A percentile compares a stretch with the other conserved stretches of the same genome.
phyloP scores from a whole-genome alignment of 805 yeast genomes.

The Yarrowia sp. region DNA sequence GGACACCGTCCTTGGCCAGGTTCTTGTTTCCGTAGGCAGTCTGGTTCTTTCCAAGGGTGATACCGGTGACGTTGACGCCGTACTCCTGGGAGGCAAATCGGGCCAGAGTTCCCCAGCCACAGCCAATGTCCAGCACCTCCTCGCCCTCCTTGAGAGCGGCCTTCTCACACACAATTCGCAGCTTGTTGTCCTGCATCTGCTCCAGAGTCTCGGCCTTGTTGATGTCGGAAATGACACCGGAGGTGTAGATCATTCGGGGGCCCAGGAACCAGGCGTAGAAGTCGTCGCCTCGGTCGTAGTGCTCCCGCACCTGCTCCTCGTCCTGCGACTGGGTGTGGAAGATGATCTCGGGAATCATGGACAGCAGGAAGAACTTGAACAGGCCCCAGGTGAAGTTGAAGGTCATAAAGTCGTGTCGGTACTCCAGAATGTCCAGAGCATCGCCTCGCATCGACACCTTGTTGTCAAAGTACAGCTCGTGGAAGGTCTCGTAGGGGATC shows the following conservation, averaged over 20 bases:
- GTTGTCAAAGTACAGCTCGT: conserved; percentile 81
- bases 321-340: conserved; percentile 93
- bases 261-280: conserved; percentile 94
- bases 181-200: conserved; percentile 84
- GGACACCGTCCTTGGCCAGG: conserved; percentile 71
- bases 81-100: conserved; percentile 80
- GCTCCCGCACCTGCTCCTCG: conserved; percentile 95
- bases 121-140: conserved; percentile 80
- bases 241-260: conserved; percentile 92
- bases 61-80: conserved; percentile 87
- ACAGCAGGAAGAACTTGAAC: conserved; percentile 80
- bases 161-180: conserved; percentile 86
- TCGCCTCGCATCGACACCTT: conserved; percentile 90
- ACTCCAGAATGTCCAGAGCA: conserved; percentile 80
- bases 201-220: conserved; percentile 71
- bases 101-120: conserved; percentile 97
- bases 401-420: conserved; percentile 89
- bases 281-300: conserved; percentile 95
- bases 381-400: conserved; percentile 79
- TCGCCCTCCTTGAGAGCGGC: conserved; percentile 77
- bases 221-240: conserved; percentile 81
- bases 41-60: conserved; percentile 89
- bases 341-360: conserved; percentile 91
- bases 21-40: conserved; percentile 85
- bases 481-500: conserved; percentile 93